phyloP scores from a whole-genome alignment of 306 rosid species.

The Prinsepia uniflora region DNA sequence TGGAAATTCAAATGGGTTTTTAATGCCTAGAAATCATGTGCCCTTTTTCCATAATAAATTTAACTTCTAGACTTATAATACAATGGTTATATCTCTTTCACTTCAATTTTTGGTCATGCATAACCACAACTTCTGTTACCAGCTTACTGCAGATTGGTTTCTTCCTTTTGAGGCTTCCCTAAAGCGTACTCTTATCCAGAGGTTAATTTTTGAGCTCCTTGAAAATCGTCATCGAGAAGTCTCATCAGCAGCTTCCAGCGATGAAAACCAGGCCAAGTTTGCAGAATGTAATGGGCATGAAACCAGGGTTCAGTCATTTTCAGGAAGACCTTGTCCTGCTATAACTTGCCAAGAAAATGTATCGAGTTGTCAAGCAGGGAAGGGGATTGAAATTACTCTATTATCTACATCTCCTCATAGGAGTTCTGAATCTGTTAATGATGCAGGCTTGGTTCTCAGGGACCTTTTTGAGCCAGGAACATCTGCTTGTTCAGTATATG shows the following conservation, averaged over 20 bases:
- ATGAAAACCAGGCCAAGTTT: constrained; percentile 33
- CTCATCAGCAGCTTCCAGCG: constrained; percentile 48
- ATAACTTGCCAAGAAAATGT: constrained; percentile 35
- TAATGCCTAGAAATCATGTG: not conserved
- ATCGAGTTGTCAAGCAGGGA: constrained; percentile 41
- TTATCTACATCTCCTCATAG: constrained; percentile 59
- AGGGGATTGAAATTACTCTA: constrained; percentile 72
- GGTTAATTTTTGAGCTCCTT: constrained; percentile 66
- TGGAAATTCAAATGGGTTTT: not conserved
- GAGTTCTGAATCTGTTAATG: constrained; percentile 46
- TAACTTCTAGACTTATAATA: not conserved
- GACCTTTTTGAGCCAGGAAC: constrained; percentile 70
- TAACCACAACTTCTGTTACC: constrained; percentile 25
- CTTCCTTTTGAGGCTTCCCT: constrained; percentile 82
- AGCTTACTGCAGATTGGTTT: constrained; percentile 90
- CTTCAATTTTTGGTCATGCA: not conserved
- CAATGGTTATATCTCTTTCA: constrained; percentile 8
- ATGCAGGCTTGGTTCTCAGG: constrained; percentile 72
- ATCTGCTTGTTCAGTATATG: constrained; percentile 50
- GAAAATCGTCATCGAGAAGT: constrained; percentile 42
- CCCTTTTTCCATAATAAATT: not conserved
- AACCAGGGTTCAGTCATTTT: constrained; percentile 34
- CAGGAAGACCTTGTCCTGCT: constrained; percentile 37
- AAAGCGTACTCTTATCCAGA: constrained; percentile 87
- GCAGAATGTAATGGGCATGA: constrained; percentile 37